These are phyloP conservation scores for Aschersonia sp. DNA, from an alignment of 2,329 filamentous ascomycete species.

Conservation along the genomic window DNA sequence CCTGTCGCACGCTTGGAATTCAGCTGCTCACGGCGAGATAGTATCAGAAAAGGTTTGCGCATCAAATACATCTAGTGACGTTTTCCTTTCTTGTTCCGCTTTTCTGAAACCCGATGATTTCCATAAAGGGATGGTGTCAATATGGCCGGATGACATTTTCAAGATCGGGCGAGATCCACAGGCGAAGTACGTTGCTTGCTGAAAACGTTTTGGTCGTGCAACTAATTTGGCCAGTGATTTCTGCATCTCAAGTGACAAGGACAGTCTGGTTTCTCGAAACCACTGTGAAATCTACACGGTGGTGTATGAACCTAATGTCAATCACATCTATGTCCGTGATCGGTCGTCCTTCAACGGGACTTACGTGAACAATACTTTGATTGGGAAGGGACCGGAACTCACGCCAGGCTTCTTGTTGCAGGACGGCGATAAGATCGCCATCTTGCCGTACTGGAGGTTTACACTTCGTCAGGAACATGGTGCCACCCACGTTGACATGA, in stretches of 20 bases:
- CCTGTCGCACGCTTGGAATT: conserved; percentile 3
- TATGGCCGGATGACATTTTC: conserved; percentile 16
- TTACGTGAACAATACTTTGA: conserved; percentile 29
- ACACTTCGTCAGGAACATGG: conserved; percentile 14
- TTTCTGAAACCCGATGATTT: conserved; percentile 1
- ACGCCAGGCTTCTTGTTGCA: conserved; percentile 31
- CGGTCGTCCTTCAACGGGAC: conserved; percentile 39
- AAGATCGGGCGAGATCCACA: conserved; percentile 20
- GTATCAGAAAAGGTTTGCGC: conserved; percentile 1
- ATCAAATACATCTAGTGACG: not conserved
- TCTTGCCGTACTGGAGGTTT: conserved; percentile 23
- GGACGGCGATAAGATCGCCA: conserved; percentile 33
- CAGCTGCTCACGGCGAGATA: not conserved
- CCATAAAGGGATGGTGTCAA: conserved; percentile 12
- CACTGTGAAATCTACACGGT: conserved; percentile 43
- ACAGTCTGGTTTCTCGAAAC: conserved; percentile 30
- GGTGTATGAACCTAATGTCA: conserved; percentile 27
- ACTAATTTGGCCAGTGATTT: conserved; percentile 16
- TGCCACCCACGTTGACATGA: conserved; percentile 10
- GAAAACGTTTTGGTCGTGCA: not conserved
- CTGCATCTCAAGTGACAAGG: conserved; percentile 20
- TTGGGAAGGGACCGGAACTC: conserved; percentile 23
- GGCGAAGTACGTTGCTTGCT: conserved; percentile 15
- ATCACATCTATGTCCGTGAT: conserved; percentile 40
- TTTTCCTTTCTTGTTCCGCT: too few relatives aligned